Conservation (phyloP, 305 asterid species). For the Fraxinus paxiana region DNA sequence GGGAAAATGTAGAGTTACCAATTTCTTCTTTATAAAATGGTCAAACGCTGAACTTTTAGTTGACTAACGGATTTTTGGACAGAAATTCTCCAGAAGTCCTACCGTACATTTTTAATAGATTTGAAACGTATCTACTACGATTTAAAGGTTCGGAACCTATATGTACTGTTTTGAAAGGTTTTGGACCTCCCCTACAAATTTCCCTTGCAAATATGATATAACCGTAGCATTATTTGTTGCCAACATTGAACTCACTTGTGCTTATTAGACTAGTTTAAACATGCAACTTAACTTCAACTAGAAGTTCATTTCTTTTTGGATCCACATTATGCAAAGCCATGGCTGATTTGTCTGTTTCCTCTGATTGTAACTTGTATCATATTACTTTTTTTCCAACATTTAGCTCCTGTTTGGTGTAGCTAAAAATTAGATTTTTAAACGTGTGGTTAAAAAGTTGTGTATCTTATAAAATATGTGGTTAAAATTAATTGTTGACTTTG, state of each 20-base stretch:
- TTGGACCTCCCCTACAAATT: background rate
- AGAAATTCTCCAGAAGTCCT: background rate
- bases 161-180: background rate
- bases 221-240: background rate
- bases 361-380: background rate
- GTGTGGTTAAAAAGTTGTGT: background rate
- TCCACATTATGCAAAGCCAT: background rate
- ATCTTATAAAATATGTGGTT: background rate
- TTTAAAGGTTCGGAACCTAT: background rate
- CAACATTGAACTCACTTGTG: background rate
- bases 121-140: background rate
- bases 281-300: background rate
- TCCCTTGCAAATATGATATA: background rate
- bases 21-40: background rate
- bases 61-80: background rate
- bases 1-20: background rate
- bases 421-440: background rate
- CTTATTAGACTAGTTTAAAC: background rate
- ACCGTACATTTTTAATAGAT: background rate
- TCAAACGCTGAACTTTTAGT: background rate
- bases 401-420: background rate
- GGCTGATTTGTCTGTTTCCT: background rate
- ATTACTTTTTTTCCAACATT: background rate
- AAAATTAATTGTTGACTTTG: background rate
- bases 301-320: background rate